Percentiles rank a stretch among this genome's conserved stretches.
Evolutionary conservation across 192 early-diverging fungal genomes (phyloP).

Genomic region (Irineochytrium annulatum): DNA sequence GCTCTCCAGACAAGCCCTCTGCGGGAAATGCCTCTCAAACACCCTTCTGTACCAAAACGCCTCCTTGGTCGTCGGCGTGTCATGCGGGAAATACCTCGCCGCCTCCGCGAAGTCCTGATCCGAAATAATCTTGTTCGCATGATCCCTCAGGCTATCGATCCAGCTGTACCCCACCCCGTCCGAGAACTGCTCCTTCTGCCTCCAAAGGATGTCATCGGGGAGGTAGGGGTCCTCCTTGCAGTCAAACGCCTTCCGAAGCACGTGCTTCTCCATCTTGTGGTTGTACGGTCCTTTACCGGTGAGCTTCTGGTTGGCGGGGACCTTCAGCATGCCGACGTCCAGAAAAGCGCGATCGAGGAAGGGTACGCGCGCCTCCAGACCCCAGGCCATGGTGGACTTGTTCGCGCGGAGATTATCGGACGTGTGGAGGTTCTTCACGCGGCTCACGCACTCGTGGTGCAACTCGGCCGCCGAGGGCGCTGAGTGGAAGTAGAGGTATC

Average conservation of each 20-base stretch:
- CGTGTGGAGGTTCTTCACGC: slow-evolving; percentile 96
- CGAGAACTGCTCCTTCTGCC: slow-evolving; percentile 99
- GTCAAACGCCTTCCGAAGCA: slow-evolving; percentile 94
- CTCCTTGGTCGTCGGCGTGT: slow-evolving; percentile 94
- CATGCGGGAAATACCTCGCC: slow-evolving; percentile 69
- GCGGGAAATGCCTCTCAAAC: slow-evolving; percentile 93
- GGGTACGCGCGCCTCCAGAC: slow-evolving; percentile 95
- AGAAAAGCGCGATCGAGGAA: slow-evolving; percentile 93
- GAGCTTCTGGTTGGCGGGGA: slow-evolving; percentile 80
- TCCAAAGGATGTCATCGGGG: slow-evolving; percentile 87
- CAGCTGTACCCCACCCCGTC: slow-evolving; percentile 98
- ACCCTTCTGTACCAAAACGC: slow-evolving; percentile 90
- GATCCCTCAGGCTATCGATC: slow-evolving; percentile 93
- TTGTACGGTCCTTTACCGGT: slow-evolving; percentile 60
- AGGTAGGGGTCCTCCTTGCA: slow-evolving; percentile 62
- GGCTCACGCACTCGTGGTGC: slow-evolving; percentile 85
- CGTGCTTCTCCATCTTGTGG: slow-evolving; percentile 86
- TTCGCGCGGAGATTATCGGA: slow-evolving; percentile 96
- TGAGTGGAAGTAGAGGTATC: slow-evolving; percentile 96
- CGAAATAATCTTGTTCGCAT: slow-evolving; percentile 62
- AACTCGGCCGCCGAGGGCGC: slow-evolving; percentile 77
- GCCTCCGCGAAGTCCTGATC: slow-evolving; percentile 73
- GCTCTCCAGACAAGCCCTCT: slow-evolving; percentile 80
- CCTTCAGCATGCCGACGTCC: slow-evolving; percentile 81
- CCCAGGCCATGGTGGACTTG: slow-evolving; percentile 99